Conservation (phyloP, 768 basidiomycete genomes). For the Pleurotus platypus region DNA sequence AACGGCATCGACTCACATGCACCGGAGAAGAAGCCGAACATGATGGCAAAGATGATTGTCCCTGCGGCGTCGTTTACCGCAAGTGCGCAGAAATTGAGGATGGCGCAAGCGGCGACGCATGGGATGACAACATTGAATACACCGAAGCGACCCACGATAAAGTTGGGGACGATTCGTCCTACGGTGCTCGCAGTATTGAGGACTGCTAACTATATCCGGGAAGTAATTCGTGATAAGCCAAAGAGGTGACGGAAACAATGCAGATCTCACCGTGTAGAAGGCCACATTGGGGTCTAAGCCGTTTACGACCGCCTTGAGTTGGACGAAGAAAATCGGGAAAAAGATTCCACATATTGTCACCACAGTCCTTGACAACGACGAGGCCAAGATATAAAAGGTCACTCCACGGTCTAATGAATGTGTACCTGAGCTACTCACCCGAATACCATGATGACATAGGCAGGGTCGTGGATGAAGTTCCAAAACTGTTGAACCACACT, state of each 20-base stretch:
- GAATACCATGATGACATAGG: constrained; percentile 39
- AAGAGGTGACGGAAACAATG: not conserved
- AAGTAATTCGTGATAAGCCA: constrained; percentile 10
- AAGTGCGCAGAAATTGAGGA: constrained; percentile 33
- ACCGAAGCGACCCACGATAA: constrained; percentile 25
- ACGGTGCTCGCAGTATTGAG: constrained; percentile 31
- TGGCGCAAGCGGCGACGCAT: constrained; percentile 18
- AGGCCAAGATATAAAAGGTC: not conserved
- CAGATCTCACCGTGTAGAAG: constrained; percentile 47
- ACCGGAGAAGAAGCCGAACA: constrained; percentile 42
- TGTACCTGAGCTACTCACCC: constrained; percentile 28
- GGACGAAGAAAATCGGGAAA: constrained; percentile 55
- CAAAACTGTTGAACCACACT: constrained; percentile 24
- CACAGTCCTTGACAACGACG: not conserved
- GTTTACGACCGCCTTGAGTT: constrained; percentile 47
- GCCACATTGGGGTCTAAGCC: constrained; percentile 43
- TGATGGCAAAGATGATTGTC: constrained; percentile 27
- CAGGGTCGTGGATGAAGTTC: constrained; percentile 36
- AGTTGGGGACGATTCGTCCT: constrained; percentile 32
- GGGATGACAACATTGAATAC: constrained; percentile 28
- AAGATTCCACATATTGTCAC: constrained; percentile 22
- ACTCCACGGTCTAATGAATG: not conserved
- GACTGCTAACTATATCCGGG: constrained; percentile 28
- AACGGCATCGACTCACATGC: constrained; percentile 23
- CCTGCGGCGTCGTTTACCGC: constrained; percentile 22